Base-by-base conservation (phyloP, 495 filamentous ascomycete genomes). In the Lophiotrema nucula region DNA sequence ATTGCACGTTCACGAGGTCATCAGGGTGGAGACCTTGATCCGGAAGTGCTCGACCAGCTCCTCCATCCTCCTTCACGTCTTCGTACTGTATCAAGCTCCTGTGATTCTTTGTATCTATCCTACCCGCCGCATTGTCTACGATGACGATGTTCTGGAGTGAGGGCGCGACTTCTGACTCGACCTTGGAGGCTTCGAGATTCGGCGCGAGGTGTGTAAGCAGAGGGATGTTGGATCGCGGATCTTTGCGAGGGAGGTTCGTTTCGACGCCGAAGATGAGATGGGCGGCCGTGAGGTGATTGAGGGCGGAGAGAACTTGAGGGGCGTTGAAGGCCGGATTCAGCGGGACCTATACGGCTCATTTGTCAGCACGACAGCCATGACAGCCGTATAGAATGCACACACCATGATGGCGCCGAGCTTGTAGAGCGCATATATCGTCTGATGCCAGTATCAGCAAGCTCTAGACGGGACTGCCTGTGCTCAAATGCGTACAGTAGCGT, bases 1-100 rank as follows among this genome's bases (percentile, higher is more conserved):
- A 98, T 68, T 98, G 93, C 61, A 98, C 96, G 69, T 97, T 97
- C 41, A 95, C 84, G 2, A 88, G 83, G 15, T 98, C 93, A 54
- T 83, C 66, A 0, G 82, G 75, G 12, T 76, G 73, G 16, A 97
- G 77, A 1, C 74, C 69, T 38, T 69, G 78, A 37, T 70, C 70
- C 21, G 70, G 69, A 23, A 77, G 69, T 27, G 47, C 53, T 31
- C 26, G 62, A 19, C 31, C 54, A 6, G 23, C n/a, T 12, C 46
- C 54, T 2, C 76, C 74, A 53, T 85, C 79, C 33, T 77, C 72
- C 12, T 81, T 53, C 13, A 88, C 69, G 21, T 78, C 58, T 2
- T 81, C 72, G 62, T 84, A 95, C 0, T 74, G 76, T 0, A 78
- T 85, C 19, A 81, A 69, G 33, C 73, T 70, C 48, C 70, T 76